Conservation (phyloP, 352 stramenopile genomes). For the Pythium oligandrum region DNA sequence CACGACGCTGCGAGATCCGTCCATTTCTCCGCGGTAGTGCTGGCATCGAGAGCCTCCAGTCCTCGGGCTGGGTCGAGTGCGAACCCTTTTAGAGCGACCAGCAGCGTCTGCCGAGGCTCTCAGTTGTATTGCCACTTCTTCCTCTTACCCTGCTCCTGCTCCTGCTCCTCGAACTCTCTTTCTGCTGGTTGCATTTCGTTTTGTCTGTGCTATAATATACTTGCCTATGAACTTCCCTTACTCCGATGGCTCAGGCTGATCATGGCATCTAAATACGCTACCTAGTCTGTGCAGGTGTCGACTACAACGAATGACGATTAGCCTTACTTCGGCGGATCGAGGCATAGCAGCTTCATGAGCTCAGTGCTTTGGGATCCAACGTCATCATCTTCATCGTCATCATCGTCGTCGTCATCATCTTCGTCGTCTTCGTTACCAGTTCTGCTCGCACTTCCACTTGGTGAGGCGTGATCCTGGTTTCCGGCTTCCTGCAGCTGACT, state of each 20-base stretch:
- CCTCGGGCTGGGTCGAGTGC: slow-evolving; percentile 56
- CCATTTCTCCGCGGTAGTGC: slow-evolving; percentile 49
- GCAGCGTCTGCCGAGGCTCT: neutral
- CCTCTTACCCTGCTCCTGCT: slow-evolving; percentile 3
- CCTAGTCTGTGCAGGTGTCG: too few species aligned
- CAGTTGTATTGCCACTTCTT: neutral
- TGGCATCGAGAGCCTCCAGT: slow-evolving; percentile 42
- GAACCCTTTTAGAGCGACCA: slow-evolving; percentile 37
- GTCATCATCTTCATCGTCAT: slow-evolving; percentile 11
- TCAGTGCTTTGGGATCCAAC: slow-evolving; percentile 17
- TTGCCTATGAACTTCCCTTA: too few species aligned
- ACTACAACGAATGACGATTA: too few species aligned
- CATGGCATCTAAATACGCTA: too few species aligned
- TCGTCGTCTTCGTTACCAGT: slow-evolving; percentile 21
- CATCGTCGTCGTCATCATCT: slow-evolving; percentile 37
- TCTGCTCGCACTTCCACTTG: slow-evolving; percentile 21
- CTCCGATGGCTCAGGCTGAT: too few species aligned
- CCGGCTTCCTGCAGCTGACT: neutral
- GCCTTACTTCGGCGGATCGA: slow-evolving; percentile 9
- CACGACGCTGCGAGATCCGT: slow-evolving; percentile 49
- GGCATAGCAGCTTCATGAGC: slow-evolving; percentile 58
- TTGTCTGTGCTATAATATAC: too few species aligned
- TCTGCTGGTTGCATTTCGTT: neutral
- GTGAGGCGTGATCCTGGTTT: slow-evolving; percentile 8
- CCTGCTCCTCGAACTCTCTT: neutral